These are phyloP conservation scores for Ocimum tenuiflorum DNA, from an alignment of 257 asterid species.

Conservation along the genomic window DNA sequence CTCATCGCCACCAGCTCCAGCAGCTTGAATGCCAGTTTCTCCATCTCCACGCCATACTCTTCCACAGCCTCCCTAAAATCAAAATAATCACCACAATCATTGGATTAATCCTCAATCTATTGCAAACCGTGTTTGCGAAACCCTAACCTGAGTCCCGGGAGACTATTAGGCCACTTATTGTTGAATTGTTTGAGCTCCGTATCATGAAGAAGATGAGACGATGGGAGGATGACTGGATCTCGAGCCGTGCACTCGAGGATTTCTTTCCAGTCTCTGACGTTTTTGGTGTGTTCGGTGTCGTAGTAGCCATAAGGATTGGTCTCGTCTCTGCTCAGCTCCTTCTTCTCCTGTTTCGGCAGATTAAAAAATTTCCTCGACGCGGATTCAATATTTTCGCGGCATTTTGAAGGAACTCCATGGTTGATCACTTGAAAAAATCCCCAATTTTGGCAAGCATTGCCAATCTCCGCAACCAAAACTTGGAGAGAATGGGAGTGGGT, in stretches of 20 bases:
- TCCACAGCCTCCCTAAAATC: conserved; percentile 26
- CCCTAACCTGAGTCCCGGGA: conserved; percentile 32
- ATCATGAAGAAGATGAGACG: conserved; percentile 28
- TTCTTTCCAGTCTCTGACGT: conserved; percentile 59
- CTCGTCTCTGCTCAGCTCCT: conserved; percentile 36
- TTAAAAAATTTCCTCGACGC: conserved; percentile 30
- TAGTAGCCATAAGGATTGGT: conserved; percentile 38
- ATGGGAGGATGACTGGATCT: conserved; percentile 27
- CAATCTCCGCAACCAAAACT: conserved; percentile 24
- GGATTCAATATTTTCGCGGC: conserved; percentile 15
- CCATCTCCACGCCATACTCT: conserved; percentile 41
- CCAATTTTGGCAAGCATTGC: conserved; percentile 43
- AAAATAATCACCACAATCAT: too few relatives aligned
- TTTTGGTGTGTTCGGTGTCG: conserved; percentile 49
- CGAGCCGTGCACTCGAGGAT: conserved; percentile 35
- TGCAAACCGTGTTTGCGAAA: too few relatives aligned
- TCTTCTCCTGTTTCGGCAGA: conserved; percentile 36
- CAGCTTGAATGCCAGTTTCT: conserved; percentile 39
- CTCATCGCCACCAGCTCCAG: conserved; percentile 47
- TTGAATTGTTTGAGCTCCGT: conserved; percentile 17
- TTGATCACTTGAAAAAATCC: conserved; percentile 58
- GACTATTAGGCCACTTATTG: conserved; percentile 41
- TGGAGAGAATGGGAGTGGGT: neutral
- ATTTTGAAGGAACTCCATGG: conserved; percentile 35
- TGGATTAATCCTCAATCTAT: too few relatives aligned